Evolutionary conservation across 768 basidiomycete species (phyloP).

Genomic region (Tulasnella sp.): DNA sequence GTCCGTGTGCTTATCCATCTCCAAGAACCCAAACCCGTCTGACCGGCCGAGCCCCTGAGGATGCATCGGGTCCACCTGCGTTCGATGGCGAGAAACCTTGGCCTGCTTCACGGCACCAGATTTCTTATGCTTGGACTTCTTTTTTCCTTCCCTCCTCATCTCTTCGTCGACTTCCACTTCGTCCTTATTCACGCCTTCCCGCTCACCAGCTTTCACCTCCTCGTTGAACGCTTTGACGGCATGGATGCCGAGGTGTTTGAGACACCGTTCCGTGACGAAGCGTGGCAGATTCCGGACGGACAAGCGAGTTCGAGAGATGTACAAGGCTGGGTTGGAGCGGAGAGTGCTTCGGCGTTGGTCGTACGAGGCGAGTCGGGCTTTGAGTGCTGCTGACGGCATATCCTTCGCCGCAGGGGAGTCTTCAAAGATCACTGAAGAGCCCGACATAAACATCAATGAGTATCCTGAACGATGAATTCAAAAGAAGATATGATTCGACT

Average conservation of each 20-base stretch:
- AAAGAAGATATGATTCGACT: slow-evolving; percentile 35
- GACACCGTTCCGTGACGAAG: slow-evolving; percentile 82
- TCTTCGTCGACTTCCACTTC: slow-evolving; percentile 57
- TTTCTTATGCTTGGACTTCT: slow-evolving; percentile 30
- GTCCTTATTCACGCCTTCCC: slow-evolving; percentile 63
- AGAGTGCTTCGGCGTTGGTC: slow-evolving; percentile 79
- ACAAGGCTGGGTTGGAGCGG: slow-evolving; percentile 88
- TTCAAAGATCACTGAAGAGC: slow-evolving; percentile 73
- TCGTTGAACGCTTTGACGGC: slow-evolving; percentile 72
- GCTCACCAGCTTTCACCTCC: slow-evolving; percentile 62
- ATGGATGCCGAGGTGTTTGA: slow-evolving; percentile 83
- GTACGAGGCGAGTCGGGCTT: slow-evolving; percentile 80
- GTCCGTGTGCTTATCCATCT: slow-evolving; percentile 82
- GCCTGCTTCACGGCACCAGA: slow-evolving; percentile 67
- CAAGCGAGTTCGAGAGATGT: slow-evolving; percentile 90
- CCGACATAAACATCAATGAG: slow-evolving; percentile 14
- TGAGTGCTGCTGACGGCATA: slow-evolving; percentile 70
- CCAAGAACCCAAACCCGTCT: slow-evolving; percentile 94
- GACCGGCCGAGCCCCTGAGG: slow-evolving; percentile 79
- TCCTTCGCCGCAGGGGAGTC: slow-evolving; percentile 74
- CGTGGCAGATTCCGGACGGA: slow-evolving; percentile 90
- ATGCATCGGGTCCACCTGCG: slow-evolving; percentile 81
- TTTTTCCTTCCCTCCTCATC: slow-evolving; percentile 31
- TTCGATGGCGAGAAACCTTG: slow-evolving; percentile 69
- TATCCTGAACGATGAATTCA: background rate